Base-by-base conservation (phyloP, 176 grass and related monocot species). In the Guadua angustifolia region DNA sequence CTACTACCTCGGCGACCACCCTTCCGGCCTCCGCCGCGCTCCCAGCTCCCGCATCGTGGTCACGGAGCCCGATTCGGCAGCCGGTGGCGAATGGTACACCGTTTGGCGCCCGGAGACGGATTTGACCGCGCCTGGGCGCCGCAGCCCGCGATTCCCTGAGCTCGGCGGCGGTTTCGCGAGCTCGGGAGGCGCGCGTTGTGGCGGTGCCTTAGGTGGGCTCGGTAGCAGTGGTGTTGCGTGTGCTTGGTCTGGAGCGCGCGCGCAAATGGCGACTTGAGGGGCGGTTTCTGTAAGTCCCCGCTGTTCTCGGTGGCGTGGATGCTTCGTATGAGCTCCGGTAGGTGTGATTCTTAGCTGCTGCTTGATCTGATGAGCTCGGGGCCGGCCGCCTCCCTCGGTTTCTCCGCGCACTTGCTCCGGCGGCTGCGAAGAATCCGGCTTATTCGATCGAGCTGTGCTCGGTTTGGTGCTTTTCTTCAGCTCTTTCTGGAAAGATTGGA, bases 291-390 rank as follows among this genome's bases (percentile, higher is more conserved):
- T 25, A 22, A 57, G 35, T 73, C 39, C 35, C 8, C n/a, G 49
- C 57, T 50, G 86, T 66, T 86, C 40, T 82, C 15, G 66, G 59
- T 44, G 19, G 13, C 42, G 9, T 7, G 14, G 56, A 61, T 56
- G 71, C 42, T 73, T 58, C 36, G 12, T 43, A 45, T 62, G 55
- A 36, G 52, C 45, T 64, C 18, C 40, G 5, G 57, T 4, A 57
- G 82, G 15, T 15, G 17, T 22, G 25, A 22, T 7, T 17, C 79
- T 46, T 32, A 63, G 81, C 75, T 78, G 29, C 51, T 76, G 6
- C 42, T 4, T 79, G 74, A 77, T 73, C 46, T 80, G 69, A 78
- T 83, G 87, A 80, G 74, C 83, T 88, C 61, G 56, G 62, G 63
- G 21, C 61, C 69, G 16, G 53, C 5, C 5, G 19, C 84, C 12